Evolutionary conservation across 2,329 filamentous ascomycete species (phyloP).

Genomic region (Fusarium praegraminearum): DNA sequence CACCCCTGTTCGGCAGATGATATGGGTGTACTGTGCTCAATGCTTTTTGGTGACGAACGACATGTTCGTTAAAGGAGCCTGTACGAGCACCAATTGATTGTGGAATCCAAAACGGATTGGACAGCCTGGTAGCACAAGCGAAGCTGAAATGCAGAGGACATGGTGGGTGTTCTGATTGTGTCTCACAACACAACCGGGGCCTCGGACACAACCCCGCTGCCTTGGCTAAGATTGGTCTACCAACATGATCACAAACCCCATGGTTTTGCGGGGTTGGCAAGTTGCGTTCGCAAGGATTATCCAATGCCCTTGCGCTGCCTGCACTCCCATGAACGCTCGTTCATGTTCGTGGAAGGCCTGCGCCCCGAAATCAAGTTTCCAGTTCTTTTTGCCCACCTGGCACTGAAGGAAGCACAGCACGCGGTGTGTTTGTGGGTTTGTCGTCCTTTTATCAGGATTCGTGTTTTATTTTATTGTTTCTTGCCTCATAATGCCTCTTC

Average conservation of each 20-base stretch:
- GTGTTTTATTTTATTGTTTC: conserved; percentile 21
- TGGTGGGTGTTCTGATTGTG: conserved; percentile 24
- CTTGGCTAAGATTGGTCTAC: conserved; percentile 32
- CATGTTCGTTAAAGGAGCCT: conserved; percentile 6
- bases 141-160: conserved; percentile 11
- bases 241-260: conserved; percentile 40
- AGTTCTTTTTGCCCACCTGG: conserved; percentile 24
- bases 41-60: background rate
- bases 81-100: conserved; percentile 18
- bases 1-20: conserved; percentile 67
- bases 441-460: background rate
- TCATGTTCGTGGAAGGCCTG: conserved; percentile 16
- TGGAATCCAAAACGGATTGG: conserved; percentile 13
- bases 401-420: conserved; percentile 39
- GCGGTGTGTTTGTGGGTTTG: conserved; percentile 29
- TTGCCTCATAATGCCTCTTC: conserved; percentile 27
- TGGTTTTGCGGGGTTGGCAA: conserved; percentile 39
- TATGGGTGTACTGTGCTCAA: conserved; percentile 8
- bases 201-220: conserved; percentile 33
- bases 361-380: conserved; percentile 19
- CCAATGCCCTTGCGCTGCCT: conserved; percentile 20
- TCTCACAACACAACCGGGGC: conserved; percentile 27
- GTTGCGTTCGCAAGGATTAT: conserved; percentile 43
- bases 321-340: conserved; percentile 1
- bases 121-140: conserved; percentile 8